phyloP scores from a whole-genome alignment of 345 rosid genomes.

The Lepidium africanum region DNA sequence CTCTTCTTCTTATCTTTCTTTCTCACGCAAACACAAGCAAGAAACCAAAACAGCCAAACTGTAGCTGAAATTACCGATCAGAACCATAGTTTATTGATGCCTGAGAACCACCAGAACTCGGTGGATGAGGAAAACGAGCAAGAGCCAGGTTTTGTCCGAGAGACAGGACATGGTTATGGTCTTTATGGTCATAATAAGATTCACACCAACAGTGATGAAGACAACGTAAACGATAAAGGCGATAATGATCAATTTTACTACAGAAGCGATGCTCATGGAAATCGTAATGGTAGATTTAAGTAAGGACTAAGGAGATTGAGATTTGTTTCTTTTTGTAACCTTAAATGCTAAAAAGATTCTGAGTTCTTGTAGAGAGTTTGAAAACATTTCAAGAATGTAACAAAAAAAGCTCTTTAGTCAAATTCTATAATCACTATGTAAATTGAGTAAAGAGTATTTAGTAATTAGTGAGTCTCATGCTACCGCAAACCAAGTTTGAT shows the following conservation, averaged over 20 bases:
- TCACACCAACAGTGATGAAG: not conserved
- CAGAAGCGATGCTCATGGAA: slow-evolving; percentile 16
- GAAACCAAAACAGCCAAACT: not conserved
- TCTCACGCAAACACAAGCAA: slow-evolving; percentile 4
- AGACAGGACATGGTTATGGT: slow-evolving; percentile 24
- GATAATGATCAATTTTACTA: slow-evolving; percentile 9
- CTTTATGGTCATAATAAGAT: slow-evolving; percentile 6
- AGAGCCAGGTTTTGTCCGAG: slow-evolving; percentile 17
- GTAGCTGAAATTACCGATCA: not conserved
- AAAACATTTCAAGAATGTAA: too few species aligned
- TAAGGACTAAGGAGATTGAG: not conserved
- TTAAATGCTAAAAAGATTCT: too few species aligned
- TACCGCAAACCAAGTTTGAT: too few species aligned
- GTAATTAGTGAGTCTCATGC: too few species aligned
- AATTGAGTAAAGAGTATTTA: too few species aligned
- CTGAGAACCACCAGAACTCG: not conserved
- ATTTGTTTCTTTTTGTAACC: not conserved
- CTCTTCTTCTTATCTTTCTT: slow-evolving; percentile 5
- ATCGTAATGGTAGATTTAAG: slow-evolving; percentile 14
- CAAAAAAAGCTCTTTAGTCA: too few species aligned
- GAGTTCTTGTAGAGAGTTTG: too few species aligned
- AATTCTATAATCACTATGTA: too few species aligned
- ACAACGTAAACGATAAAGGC: not conserved
- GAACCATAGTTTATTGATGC: not conserved
- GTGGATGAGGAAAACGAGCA: not conserved